phyloP scores from a whole-genome alignment of 2,329 filamentous ascomycete genomes.

The Chaetothyriales sp. region DNA sequence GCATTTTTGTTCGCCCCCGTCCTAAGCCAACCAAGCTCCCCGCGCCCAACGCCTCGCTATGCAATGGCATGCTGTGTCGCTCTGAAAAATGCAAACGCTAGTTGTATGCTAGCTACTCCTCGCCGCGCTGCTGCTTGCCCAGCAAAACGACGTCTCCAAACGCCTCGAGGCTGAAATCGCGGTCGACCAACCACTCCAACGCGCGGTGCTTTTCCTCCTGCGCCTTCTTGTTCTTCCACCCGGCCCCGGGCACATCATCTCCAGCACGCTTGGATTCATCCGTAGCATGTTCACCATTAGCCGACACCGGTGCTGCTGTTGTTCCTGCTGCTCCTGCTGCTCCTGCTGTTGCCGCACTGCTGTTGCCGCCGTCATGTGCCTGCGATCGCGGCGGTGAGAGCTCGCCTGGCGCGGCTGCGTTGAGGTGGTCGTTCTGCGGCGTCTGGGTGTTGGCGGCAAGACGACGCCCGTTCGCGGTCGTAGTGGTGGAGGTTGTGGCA shows the following conservation, averaged over 20 bases:
- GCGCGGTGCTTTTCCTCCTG: slow-evolving; percentile 40
- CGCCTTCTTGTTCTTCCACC: slow-evolving; percentile 42
- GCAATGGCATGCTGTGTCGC: background rate
- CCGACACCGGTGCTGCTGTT: background rate
- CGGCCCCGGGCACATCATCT: slow-evolving; percentile 33
- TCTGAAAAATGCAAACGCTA: no score
- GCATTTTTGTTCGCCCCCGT: no score
- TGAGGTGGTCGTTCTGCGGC: slow-evolving; percentile 17
- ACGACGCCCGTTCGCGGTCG: background rate
- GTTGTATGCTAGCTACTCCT: background rate
- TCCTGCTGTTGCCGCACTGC: no score
- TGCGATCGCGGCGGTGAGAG: slow-evolving; percentile 17
- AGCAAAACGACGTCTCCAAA: slow-evolving; percentile 15
- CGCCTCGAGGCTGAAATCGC: slow-evolving; percentile 31
- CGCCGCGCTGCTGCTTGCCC: slow-evolving; percentile 1
- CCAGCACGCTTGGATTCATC: slow-evolving; percentile 10
- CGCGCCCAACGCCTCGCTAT: slow-evolving; percentile 1
- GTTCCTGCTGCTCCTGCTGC: background rate
- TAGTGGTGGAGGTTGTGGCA: background rate
- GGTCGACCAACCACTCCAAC: slow-evolving; percentile 36
- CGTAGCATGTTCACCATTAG: background rate
- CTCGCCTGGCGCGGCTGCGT: slow-evolving; percentile 17
- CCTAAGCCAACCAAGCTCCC: background rate
- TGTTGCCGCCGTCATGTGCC: no score
- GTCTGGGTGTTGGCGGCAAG: slow-evolving; percentile 6